Evolutionary conservation across 768 basidiomycete genomes (phyloP), one percentile per base, ranked within the genome.

Genomic region (Lepiota venenata): DNA sequence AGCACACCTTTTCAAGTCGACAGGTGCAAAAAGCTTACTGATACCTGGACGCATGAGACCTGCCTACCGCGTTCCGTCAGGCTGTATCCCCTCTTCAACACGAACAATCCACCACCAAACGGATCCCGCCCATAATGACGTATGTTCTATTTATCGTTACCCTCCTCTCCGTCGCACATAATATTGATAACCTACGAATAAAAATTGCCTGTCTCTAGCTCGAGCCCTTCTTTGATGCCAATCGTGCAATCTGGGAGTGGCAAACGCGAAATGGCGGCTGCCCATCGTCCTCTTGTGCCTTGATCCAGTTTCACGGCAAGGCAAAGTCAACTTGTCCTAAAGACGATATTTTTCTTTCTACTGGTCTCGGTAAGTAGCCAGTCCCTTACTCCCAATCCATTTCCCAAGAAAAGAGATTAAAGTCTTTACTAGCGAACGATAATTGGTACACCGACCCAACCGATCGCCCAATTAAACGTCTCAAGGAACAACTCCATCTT

Each of bases 301-400:
- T 73, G 44, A 66, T 79, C 18, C 78, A 81, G 49, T 57, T 81
- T 29, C 78, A 81, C 42, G 79, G 76, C 2, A 81, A 81, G 63
- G 70, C 61, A 0, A 29, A 59, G 3, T 61, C 59, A 15, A 70
- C 75, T 0, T 81, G 79, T 55, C 48, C 62, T 0, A 57, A 50
- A 0, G 77, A 78, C 47, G 67, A 70, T 1, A 65, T 76, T 2
- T 79, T 81, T 61, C 59, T 80, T 2, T 79, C 79, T 2, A 66
- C 69, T 15, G 78, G 78, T 27, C 67, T 79, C 11, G 73, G 78
- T 76, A 62, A 29, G 67, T 52, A 16, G 14, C 46, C 22, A n/a
- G 18, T 27, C 47, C n/a, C 42, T 20, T 22, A 7, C 21, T 16
- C n/a, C 25, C 25, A 25, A 25, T 16, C 9, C 10, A 21, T 21